Evolutionary conservation across 345 rosid genomes (phyloP).

Genomic region (Fremontodendron californicum): DNA sequence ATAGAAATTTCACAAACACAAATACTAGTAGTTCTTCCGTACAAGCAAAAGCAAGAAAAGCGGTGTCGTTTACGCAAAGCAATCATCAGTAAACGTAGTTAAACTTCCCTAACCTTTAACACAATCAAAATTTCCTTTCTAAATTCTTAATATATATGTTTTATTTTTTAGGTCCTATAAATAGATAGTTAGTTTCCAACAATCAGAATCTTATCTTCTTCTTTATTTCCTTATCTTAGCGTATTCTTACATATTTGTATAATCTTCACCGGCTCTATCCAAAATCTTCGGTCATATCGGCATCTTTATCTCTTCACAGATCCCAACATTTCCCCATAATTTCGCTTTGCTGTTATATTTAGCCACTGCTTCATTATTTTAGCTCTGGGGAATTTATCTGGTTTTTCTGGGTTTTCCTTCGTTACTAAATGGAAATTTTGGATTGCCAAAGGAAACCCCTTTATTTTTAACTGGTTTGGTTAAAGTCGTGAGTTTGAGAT

Average conservation of each 20-base stretch:
- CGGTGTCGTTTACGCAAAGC: no score
- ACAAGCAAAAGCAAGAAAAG: no score
- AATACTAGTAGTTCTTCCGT: no score
- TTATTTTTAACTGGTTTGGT: not conserved
- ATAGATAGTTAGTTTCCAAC: not conserved
- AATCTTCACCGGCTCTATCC: not conserved
- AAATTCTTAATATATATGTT: not conserved
- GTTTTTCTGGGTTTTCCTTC: constrained; percentile 1
- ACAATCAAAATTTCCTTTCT: not conserved
- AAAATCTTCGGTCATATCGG: not conserved
- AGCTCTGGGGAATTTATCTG: not conserved
- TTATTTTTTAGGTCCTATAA: not conserved
- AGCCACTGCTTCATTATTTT: not conserved
- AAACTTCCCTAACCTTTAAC: not conserved
- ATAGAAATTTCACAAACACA: no score
- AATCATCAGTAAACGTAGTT: no score
- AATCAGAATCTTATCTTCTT: not conserved
- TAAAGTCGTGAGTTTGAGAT: not conserved
- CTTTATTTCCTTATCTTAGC: not conserved
- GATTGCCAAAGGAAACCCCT: not conserved
- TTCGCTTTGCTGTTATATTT: not conserved
- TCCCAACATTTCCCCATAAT: not conserved
- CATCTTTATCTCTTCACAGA: not conserved
- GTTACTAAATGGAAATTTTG: not conserved
- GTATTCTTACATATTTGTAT: not conserved